Percentiles rank a stretch among this genome's conserved stretches.
Evolutionary conservation across 2,329 filamentous ascomycete genomes (phyloP).

Genomic region (Pyrenophora seminiperda): DNA sequence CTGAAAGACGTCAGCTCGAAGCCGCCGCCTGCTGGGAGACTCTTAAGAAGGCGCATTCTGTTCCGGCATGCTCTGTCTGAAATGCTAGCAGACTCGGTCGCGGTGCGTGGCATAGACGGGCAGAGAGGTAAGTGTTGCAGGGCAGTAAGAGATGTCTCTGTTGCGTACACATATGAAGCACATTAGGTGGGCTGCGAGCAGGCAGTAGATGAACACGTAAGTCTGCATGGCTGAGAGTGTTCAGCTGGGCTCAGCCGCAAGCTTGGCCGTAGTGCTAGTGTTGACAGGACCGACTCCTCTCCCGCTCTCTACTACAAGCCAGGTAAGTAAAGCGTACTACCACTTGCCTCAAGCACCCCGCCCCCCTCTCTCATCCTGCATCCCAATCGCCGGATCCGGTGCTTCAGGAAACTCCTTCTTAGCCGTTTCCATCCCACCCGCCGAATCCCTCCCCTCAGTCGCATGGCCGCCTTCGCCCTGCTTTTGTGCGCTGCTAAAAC

Average conservation of each 20-base stretch:
- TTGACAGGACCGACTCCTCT: too few relatives aligned
- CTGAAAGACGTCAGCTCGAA: slow-evolving; percentile 23
- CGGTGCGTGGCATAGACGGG: slow-evolving; percentile 7
- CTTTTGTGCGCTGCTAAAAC: slow-evolving; percentile 27
- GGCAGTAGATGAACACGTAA: neutral
- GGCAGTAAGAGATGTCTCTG: slow-evolving; percentile 7
- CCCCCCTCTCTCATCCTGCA: slow-evolving; percentile 58
- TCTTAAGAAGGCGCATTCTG: slow-evolving; percentile 25
- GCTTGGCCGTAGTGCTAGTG: too few relatives aligned
- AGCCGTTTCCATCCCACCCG: slow-evolving; percentile 46
- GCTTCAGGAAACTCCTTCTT: slow-evolving; percentile 57
- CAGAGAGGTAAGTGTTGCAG: slow-evolving; percentile 7
- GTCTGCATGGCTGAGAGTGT: slow-evolving; percentile 1
- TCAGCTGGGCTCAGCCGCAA: slow-evolving; percentile 3
- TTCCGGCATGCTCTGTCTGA: slow-evolving; percentile 2
- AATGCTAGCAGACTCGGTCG: slow-evolving; percentile 9
- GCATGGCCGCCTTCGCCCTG: slow-evolving; percentile 49
- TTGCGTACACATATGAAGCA: slow-evolving; percentile 4
- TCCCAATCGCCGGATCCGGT: slow-evolving; percentile 54
- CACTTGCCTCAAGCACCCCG: slow-evolving; percentile 45
- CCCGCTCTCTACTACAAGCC: too few relatives aligned
- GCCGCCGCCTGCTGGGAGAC: slow-evolving; percentile 13
- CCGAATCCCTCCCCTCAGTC: slow-evolving; percentile 46
- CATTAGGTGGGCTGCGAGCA: slow-evolving; percentile 16
- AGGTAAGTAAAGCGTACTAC: too few relatives aligned